Conservation (phyloP, 2,329 filamentous ascomycete species). For the Cytospora piceae region DNA sequence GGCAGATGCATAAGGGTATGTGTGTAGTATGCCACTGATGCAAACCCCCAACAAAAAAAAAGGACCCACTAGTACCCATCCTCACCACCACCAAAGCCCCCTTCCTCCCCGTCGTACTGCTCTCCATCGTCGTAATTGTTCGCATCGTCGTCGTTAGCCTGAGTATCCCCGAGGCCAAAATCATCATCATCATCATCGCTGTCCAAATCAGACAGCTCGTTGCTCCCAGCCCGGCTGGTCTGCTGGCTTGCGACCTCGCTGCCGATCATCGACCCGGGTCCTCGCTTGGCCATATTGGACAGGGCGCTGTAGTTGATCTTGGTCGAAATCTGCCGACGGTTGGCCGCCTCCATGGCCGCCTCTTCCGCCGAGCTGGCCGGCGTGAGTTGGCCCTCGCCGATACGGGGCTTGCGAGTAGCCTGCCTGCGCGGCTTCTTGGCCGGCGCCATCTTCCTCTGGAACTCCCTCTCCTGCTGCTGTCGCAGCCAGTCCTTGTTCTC, state of each 20-base stretch:
- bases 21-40: conserved; percentile 1
- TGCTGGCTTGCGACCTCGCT: conserved; percentile 45
- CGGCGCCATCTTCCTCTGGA: conserved; percentile 69
- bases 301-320: conserved; percentile 75
- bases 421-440: conserved; percentile 62
- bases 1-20: conserved; percentile 5
- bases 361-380: conserved; percentile 71
- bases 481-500: conserved; percentile 94
- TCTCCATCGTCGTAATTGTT: conserved; percentile 10
- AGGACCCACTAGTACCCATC: conserved; percentile 13
- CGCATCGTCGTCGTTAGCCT: conserved; percentile 28
- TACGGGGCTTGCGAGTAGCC: conserved; percentile 54
- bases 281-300: conserved; percentile 52
- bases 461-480: conserved; percentile 80
- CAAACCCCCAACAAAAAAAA: not conserved
- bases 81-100: conserved; percentile 1
- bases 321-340: conserved; percentile 70
- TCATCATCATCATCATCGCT: conserved; percentile 27
- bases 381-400: conserved; percentile 67
- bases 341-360: conserved; percentile 69
- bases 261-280: conserved; percentile 55
- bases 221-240: conserved; percentile 41
- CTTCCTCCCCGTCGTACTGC: conserved; percentile 11
- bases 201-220: conserved; percentile 34
- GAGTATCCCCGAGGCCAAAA: conserved; percentile 11